Percentiles rank a stretch among this genome's conserved stretches.
Evolutionary conservation across 2,329 filamentous ascomycete genomes (phyloP).

Genomic region (Coccinonectria pachysandricola): DNA sequence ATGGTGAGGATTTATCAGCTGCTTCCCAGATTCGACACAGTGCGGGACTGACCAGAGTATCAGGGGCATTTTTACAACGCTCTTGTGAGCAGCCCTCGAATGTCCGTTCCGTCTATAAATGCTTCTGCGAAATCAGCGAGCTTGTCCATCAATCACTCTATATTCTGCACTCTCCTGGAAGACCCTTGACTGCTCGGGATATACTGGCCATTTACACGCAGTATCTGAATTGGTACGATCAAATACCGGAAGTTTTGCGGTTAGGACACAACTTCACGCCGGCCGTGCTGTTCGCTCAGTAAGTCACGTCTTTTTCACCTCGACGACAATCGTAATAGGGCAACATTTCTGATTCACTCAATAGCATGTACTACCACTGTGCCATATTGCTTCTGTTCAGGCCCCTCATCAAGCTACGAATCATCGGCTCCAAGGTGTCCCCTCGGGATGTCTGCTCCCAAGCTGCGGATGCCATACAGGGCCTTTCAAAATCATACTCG

Average conservation of each 20-base stretch:
- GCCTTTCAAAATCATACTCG: constrained; percentile 45
- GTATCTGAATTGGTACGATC: constrained; percentile 63
- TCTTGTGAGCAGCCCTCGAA: constrained; percentile 55
- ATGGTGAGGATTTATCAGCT: too few species aligned
- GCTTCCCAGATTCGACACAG: too few species aligned
- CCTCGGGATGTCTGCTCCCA: constrained; percentile 57
- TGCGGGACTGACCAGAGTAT: too few species aligned
- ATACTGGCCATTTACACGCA: constrained; percentile 55
- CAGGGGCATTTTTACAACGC: constrained; percentile 42
- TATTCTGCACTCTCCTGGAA: constrained; percentile 60
- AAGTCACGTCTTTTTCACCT: too few species aligned
- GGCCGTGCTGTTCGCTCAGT: constrained; percentile 66
- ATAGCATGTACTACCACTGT: constrained; percentile 61
- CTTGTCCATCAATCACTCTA: constrained; percentile 63
- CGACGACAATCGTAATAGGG: too few species aligned
- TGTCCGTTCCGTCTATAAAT: constrained; percentile 56
- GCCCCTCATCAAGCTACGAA: constrained; percentile 55
- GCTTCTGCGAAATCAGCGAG: constrained; percentile 63
- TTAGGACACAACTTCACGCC: constrained; percentile 62
- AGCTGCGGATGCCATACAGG: constrained; percentile 49
- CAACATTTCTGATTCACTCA: too few species aligned
- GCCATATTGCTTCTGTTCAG: constrained; percentile 64
- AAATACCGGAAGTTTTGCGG: constrained; percentile 52
- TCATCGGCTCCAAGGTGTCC: constrained; percentile 52
- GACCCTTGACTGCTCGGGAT: constrained; percentile 52